Conservation (phyloP, 2,329 filamentous ascomycete species). For the Podosphaera fusca region DNA sequence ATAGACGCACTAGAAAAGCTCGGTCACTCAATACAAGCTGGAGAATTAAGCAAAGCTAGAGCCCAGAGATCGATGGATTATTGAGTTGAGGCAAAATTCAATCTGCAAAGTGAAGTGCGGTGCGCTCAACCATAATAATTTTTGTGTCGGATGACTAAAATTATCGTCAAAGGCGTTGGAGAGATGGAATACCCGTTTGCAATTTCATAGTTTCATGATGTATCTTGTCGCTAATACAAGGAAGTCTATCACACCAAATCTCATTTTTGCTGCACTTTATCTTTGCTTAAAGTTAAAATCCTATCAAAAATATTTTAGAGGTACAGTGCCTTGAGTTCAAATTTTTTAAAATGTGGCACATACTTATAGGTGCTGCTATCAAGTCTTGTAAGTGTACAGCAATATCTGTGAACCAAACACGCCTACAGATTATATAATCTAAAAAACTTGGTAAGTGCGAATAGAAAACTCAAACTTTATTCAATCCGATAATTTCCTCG, state of each 20-base stretch:
- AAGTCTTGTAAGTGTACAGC: too few relatives aligned
- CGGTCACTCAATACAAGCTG: background rate
- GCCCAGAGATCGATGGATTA: background rate
- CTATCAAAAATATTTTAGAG: too few relatives aligned
- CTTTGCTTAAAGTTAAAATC: too few relatives aligned
- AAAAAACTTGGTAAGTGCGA: too few relatives aligned
- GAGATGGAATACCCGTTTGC: background rate
- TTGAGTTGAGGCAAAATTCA: background rate
- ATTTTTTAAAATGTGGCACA: too few relatives aligned
- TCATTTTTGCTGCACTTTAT: too few relatives aligned
- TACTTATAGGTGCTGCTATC: too few relatives aligned
- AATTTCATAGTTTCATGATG: background rate
- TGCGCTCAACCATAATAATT: background rate
- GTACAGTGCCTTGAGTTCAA: too few relatives aligned
- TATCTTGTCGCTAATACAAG: background rate
- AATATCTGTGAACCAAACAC: too few relatives aligned
- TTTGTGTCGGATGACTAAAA: background rate
- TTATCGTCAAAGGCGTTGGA: background rate
- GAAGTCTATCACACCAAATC: background rate
- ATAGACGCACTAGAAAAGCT: background rate
- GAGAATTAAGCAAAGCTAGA: background rate
- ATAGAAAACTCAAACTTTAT: too few relatives aligned
- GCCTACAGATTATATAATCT: too few relatives aligned
- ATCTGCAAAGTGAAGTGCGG: background rate
- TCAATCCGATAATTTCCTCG: too few relatives aligned